phyloP scores from a whole-genome alignment of 1,284 basidiomycete genomes.

The Rhodotorula sp. region DNA sequence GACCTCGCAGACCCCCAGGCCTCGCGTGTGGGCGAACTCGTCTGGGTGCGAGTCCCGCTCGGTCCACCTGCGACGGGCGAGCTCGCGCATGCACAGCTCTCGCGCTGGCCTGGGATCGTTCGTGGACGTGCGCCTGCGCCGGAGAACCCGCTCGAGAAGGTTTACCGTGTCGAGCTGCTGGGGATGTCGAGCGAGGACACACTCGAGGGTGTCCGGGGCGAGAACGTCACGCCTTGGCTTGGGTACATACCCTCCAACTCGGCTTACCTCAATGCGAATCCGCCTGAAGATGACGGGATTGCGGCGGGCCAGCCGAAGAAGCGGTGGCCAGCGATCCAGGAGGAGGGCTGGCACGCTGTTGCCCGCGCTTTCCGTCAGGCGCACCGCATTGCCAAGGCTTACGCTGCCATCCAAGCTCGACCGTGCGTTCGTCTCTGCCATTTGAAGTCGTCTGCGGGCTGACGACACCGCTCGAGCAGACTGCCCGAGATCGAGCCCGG shows the following conservation, averaged over 20 bases:
- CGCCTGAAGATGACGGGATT: neutral
- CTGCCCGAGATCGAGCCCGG: slow-evolving; percentile 13
- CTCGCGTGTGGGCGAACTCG: slow-evolving; percentile 28
- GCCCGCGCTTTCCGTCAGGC: slow-evolving; percentile 18
- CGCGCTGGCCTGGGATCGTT: slow-evolving; percentile 33
- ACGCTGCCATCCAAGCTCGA: slow-evolving; percentile 25
- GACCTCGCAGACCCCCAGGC: slow-evolving; percentile 13
- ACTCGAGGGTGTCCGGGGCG: slow-evolving; percentile 13
- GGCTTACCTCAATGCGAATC: slow-evolving; percentile 6
- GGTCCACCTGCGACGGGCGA: slow-evolving; percentile 9
- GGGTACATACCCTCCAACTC: slow-evolving; percentile 26
- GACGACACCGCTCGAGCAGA: neutral
- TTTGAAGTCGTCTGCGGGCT: neutral
- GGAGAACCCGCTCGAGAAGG: neutral
- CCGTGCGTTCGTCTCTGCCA: slow-evolving; percentile 12
- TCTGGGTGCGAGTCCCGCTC: slow-evolving; percentile 33
- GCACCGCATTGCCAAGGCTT: slow-evolving; percentile 22
- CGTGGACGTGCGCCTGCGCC: slow-evolving; percentile 1
- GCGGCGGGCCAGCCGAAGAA: neutral
- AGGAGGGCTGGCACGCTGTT: slow-evolving; percentile 10
- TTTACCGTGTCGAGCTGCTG: slow-evolving; percentile 22
- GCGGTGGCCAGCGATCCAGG: slow-evolving; percentile 19
- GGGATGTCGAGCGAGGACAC: slow-evolving; percentile 12
- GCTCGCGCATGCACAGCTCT: slow-evolving; percentile 14
- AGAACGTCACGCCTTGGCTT: slow-evolving; percentile 31